Percentiles rank a stretch among this genome's conserved stretches.
phyloP scores from a whole-genome alignment of 1,284 basidiomycete species.

The Ceratobasidium sp. region DNA sequence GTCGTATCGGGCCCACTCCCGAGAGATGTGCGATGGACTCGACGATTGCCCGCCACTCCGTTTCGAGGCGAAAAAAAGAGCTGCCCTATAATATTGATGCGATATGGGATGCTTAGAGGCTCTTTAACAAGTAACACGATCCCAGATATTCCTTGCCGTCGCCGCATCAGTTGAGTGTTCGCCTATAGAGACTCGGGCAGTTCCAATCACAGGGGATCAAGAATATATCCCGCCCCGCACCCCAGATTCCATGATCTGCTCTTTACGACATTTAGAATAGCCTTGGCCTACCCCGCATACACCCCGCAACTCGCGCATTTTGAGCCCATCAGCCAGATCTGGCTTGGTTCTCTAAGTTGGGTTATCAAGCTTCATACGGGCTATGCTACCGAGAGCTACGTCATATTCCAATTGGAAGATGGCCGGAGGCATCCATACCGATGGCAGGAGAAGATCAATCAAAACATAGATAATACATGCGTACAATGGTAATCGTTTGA shows the following conservation, averaged over 20 bases:
- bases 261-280: background rate
- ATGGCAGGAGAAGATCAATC: too few relatives aligned
- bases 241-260: slow-evolving; percentile 1
- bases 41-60: too few relatives aligned
- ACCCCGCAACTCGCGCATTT: background rate
- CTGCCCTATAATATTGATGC: background rate
- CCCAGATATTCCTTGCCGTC: background rate
- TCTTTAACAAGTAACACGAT: background rate
- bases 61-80: too few relatives aligned
- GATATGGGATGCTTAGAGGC: too few relatives aligned
- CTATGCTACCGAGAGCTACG: too few relatives aligned
- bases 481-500: too few relatives aligned
- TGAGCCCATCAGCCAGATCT: background rate
- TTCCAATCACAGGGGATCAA: background rate
- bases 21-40: background rate
- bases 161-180: background rate
- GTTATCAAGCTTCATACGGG: background rate
- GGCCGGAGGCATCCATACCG: too few relatives aligned
- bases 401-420: too few relatives aligned
- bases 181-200: background rate
- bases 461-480: too few relatives aligned
- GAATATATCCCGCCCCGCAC: slow-evolving; percentile 10
- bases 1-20: background rate
- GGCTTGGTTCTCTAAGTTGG: background rate
- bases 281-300: slow-evolving; percentile 8